Conservation (phyloP, 2,329 filamentous ascomycete genomes). For the Fusarium clavum region DNA sequence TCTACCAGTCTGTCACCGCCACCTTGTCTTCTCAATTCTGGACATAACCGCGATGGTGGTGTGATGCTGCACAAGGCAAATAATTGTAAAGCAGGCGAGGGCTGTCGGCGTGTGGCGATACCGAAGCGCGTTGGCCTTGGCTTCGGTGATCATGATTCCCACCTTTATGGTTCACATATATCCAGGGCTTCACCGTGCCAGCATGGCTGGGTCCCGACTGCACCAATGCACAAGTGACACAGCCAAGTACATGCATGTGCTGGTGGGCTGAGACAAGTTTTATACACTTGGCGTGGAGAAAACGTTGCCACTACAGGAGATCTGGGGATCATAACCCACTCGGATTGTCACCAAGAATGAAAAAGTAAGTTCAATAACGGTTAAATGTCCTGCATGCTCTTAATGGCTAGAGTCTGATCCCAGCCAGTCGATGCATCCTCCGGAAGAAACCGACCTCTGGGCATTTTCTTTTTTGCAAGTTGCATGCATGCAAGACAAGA, state of each 20-base stretch:
- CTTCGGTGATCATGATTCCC: neutral
- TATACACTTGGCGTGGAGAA: conserved; percentile 8
- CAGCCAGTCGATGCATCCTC: neutral
- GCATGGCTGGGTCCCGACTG: neutral
- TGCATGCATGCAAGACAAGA: rapidly evolving
- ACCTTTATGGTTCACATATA: neutral
- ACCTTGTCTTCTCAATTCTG: neutral
- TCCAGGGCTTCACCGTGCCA: neutral
- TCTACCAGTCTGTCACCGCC: neutral
- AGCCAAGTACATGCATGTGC: neutral
- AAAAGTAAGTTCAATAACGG: neutral
- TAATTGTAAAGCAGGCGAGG: neutral
- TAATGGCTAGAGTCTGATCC: neutral
- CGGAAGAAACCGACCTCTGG: too few species aligned
- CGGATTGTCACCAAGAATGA: neutral
- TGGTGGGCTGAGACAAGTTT: neutral
- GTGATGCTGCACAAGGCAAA: too few species aligned
- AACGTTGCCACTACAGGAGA: neutral
- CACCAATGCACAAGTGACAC: neutral
- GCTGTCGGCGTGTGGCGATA: neutral
- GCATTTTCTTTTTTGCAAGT: neutral
- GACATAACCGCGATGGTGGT: neutral
- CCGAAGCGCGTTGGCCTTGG: neutral
- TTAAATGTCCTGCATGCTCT: neutral
- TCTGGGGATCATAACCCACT: neutral